These are phyloP conservation scores for Pseudogymnoascus sp. DNA, from an alignment of 2,329 filamentous ascomycete species.

Conservation along the genomic window DNA sequence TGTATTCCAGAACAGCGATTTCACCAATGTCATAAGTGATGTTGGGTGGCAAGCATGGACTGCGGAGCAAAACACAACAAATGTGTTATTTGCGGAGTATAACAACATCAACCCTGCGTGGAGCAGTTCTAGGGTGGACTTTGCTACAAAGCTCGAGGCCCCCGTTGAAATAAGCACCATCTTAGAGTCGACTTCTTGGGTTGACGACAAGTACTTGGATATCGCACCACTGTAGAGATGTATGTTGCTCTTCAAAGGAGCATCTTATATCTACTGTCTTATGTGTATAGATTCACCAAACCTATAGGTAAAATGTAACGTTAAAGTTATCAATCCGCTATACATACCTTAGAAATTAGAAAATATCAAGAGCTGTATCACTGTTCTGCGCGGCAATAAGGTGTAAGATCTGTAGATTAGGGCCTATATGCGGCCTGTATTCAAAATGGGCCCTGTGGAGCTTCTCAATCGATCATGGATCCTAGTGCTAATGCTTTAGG, in stretches of 20 bases:
- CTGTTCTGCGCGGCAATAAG: too few species aligned
- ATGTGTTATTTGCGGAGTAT: constrained; percentile 18
- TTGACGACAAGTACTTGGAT: constrained; percentile 29
- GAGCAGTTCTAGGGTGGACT: not conserved
- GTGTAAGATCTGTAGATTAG: too few species aligned
- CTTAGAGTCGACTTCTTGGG: constrained; percentile 36
- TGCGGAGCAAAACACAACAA: constrained; percentile 12
- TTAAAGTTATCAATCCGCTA: too few species aligned
- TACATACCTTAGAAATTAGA: too few species aligned
- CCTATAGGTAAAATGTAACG: too few species aligned
- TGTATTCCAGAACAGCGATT: constrained; percentile 39
- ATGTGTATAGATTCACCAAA: too few species aligned
- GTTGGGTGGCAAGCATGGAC: constrained; percentile 44
- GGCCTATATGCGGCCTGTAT: too few species aligned
- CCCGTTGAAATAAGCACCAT: constrained; percentile 28
- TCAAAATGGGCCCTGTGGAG: too few species aligned
- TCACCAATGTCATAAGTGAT: constrained; percentile 42
- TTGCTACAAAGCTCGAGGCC: not conserved
- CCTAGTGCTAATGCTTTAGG: too few species aligned
- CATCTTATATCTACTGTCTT: too few species aligned
- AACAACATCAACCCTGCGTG: constrained; percentile 16
- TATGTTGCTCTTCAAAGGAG: not conserved
- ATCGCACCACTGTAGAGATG: not conserved
- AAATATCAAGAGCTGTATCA: too few species aligned
- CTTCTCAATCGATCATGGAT: too few species aligned